Evolutionary conservation across 169 alveolate species (phyloP), one percentile per base, ranked within the genome.

Genomic region (Plasmodium knowlesi): DNA sequence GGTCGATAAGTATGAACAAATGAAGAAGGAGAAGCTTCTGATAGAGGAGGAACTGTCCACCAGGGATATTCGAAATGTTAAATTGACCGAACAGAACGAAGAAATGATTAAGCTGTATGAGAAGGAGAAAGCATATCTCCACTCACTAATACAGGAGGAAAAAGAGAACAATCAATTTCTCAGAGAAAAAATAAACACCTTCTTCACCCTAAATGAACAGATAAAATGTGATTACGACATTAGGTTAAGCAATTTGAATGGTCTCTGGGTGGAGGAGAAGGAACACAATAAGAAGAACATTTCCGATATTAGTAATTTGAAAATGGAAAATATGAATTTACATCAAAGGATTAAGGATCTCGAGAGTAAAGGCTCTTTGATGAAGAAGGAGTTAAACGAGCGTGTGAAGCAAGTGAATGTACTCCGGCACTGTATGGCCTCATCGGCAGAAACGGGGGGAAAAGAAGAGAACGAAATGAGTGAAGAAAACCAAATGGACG

Each of bases 231-330:
- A 89, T 12, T 50, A 80, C 30, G 84, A 89, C 41, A 41, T 79
- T 14, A 71, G 91, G 1, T n/a, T 89, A 8, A 89, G 79, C 61
- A 78, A 89, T 57, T 37, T 89, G 25, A 81, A 89, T 80, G 39
- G 50, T 3, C 50, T 89, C 19, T 89, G 94, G 94, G 34, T 67
- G 0, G 94, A 89, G 72, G 94, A 89, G 72, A 89, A 89, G 34
- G 94, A 89, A 25, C 41, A 67, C 72, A 89, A 89, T 67, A 79
- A 34, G 82, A 89, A 81, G 37, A 25, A n/a, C 16, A 6, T 30
- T 5, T 79, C 72, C 28, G 50, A 78, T 43, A 81, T 89, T 16
- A 78, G 72, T 50, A 79, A 25, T 80, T 46, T 89, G 73, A 78
- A 41, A 43, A 32, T 70, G 28, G 90, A 89, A 43, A 89, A 89